Evolutionary conservation across 1,284 basidiomycete species (phyloP), one percentile per base, ranked within the genome.

Genomic region (Fistulinella cinereoalba): DNA sequence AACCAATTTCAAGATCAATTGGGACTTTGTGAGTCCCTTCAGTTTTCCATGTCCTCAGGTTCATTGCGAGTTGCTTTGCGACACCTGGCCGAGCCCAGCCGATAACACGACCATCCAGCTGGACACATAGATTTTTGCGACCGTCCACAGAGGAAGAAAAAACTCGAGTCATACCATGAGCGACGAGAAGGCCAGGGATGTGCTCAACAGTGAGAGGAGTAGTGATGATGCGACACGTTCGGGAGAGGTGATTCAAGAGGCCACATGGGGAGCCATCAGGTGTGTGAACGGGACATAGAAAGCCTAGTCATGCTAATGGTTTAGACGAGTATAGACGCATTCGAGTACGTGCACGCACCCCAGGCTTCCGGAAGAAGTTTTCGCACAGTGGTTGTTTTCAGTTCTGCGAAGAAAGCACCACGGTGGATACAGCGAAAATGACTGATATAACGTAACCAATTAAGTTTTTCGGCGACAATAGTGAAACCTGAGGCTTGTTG

Each of bases 341-440:
- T 47, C 11, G 18, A 36, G 43, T 31, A 27, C 16, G 28, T 13
- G 3, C 11, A 64, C 79, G 55, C 60, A 90, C 90, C 96, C 97
- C 97, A 99, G 29, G 97, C 92, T 72, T 99, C 97, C 12, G 97
- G 97, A 18, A 99, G 75, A 50, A 99, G 74, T 70, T 99, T 99
- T 60, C 97, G 88, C 40, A 99, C 97, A 19, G 94, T 88, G 0
- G 97, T 99, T 1, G 97, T 99, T 76, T 99, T 99, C 51, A 99
- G 81, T 67, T 99, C 95, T 19, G 96, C 93, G 65, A 99, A 99
- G 82, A 99, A 99, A 36, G 97, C 94, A 70, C 97, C 97, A 73
- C 97, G 90, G 72, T 99, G 97, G 36, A 99, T 95, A 67, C 92
- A 97, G 47, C 97, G 80, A 77, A 99, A 99, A 71, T 99, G 97